Percentiles rank a stretch among this genome's conserved stretches.
Evolutionary conservation across 2,329 filamentous ascomycete species (phyloP).

Genomic region (Fusarium falciforme): DNA sequence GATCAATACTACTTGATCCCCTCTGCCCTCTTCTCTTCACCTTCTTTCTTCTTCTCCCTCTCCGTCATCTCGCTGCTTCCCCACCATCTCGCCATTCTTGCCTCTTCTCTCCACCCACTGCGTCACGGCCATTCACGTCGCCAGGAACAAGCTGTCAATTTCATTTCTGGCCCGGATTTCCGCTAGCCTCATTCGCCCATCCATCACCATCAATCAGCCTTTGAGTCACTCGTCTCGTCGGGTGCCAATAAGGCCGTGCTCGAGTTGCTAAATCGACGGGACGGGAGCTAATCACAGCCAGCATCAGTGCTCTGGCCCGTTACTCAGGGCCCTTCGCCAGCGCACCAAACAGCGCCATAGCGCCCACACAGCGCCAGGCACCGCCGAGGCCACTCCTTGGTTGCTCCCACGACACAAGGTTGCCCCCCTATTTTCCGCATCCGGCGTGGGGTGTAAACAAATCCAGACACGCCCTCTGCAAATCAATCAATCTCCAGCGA

Average conservation of each 20-base stretch:
- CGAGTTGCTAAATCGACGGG: slow-evolving; percentile 26
- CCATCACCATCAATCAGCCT: slow-evolving; percentile 1
- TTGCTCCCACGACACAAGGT: slow-evolving; percentile 34
- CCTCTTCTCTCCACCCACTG: slow-evolving; percentile 6
- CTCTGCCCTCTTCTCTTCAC: neutral
- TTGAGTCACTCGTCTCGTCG: slow-evolving; percentile 2
- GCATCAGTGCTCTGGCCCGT: slow-evolving; percentile 9
- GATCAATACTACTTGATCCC: slow-evolving; percentile 1
- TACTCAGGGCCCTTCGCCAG: neutral
- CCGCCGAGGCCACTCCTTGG: slow-evolving; percentile 8
- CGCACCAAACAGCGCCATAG: slow-evolving; percentile 1
- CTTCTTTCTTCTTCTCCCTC: slow-evolving; percentile 2
- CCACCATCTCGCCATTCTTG: slow-evolving; percentile 20
- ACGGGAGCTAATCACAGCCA: slow-evolving; percentile 35
- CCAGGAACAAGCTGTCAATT: slow-evolving; percentile 3
- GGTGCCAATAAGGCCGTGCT: slow-evolving; percentile 14
- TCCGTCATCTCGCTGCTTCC: slow-evolving; percentile 27
- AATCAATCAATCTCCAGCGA: slow-evolving; percentile 28
- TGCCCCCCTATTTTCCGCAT: slow-evolving; percentile 44
- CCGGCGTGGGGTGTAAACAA: slow-evolving; percentile 47
- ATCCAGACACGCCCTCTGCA: slow-evolving; percentile 43
- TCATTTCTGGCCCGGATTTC: slow-evolving; percentile 31
- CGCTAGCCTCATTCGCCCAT: slow-evolving; percentile 9
- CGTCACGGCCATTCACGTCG: slow-evolving; percentile 19
- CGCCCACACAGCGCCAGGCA: neutral